Evolutionary conservation across 2,329 filamentous ascomycete genomes (phyloP), one percentile per base, ranked within the genome.

Genomic region (Cytospora mali): DNA sequence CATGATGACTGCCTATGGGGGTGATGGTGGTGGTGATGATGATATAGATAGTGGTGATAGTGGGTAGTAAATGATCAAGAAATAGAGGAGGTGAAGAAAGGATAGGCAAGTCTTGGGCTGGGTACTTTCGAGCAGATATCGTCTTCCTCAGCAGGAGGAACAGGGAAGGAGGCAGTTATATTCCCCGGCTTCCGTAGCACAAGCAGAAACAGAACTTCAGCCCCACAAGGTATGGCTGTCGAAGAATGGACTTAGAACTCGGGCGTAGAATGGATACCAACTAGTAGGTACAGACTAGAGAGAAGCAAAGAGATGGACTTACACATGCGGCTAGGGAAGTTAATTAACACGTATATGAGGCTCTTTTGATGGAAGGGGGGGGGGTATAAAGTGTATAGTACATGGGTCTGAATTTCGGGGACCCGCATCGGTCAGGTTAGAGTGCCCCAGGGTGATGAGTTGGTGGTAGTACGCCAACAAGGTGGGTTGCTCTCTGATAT

Each of bases 1-100:
- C 76, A 78, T 77, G 60, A 14, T 72, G 70, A 25, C 49, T 42
- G n/a, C 4, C 21, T 46, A 2, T 23, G 42, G n/a, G 11, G 42
- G 6, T 46, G 31, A 16, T 27, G 53, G 27, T 21, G 28, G 35
- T 29, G 21, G 1, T 55, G n/a, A 3, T 14, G 23, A 18, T 2
- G 6, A n/a, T 21, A 35, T 29, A 28, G 16, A 21, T 13, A 9
- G n/a, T n/a, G n/a, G n/a, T n/a, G n/a, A n/a, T 39, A 6, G 2
- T 39, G 2, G 28, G 27, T 18, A 23, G n/a, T 57, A 5, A 18
- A 29, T 28, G n/a, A 25, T 31, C 31, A 31, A 18, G 18, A 51
- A 33, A 4, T 9, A 23, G 11, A 11, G 21, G 42, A 23, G 42
- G 13, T 23, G 42, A 14, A 46, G n/a, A n/a, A 46, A n/a, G 23